Percentiles rank a stretch among this genome's conserved stretches.
Evolutionary conservation across 108 stramenopile species (phyloP).

Genomic region (Skeletonema potamos): DNA sequence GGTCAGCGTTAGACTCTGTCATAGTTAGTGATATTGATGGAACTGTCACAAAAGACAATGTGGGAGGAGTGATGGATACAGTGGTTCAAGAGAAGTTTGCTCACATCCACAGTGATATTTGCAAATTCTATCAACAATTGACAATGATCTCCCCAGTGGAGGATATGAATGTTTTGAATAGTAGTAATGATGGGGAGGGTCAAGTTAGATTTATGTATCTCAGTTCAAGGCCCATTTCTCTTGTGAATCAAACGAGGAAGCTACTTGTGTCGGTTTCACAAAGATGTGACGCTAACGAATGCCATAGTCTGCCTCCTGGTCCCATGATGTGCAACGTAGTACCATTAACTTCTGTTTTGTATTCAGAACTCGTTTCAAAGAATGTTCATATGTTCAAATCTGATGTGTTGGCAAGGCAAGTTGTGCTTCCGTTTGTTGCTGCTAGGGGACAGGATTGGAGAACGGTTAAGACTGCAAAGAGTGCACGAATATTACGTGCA

Average conservation of each 20-base stretch:
- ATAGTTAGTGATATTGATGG: conserved; percentile 83
- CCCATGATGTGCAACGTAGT: conserved; percentile 76
- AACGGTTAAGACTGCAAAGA: background rate
- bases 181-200: conserved; percentile 1
- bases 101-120: conserved; percentile 68
- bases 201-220: conserved; percentile 73
- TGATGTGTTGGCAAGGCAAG: conserved; percentile 60
- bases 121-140: conserved; percentile 57
- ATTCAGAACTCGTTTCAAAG: conserved; percentile 69
- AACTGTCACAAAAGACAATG: conserved; percentile 77
- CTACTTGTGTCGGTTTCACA: conserved; percentile 45
- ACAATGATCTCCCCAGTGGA: background rate
- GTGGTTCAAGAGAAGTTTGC: conserved; percentile 59
- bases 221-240: conserved; percentile 67
- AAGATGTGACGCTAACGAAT: background rate
- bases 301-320: conserved; percentile 59
- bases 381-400: conserved; percentile 72
- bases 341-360: conserved; percentile 55
- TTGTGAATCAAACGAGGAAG: conserved; percentile 65
- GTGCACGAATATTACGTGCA: background rate
- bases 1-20: conserved; percentile 56
- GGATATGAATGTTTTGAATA: conserved; percentile 7
- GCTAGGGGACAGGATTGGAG: conserved; percentile 42
- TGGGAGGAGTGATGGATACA: conserved; percentile 72
- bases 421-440: conserved; percentile 72